Conservation (phyloP, 306 rosid genomes). For the Quercus glauca region DNA sequence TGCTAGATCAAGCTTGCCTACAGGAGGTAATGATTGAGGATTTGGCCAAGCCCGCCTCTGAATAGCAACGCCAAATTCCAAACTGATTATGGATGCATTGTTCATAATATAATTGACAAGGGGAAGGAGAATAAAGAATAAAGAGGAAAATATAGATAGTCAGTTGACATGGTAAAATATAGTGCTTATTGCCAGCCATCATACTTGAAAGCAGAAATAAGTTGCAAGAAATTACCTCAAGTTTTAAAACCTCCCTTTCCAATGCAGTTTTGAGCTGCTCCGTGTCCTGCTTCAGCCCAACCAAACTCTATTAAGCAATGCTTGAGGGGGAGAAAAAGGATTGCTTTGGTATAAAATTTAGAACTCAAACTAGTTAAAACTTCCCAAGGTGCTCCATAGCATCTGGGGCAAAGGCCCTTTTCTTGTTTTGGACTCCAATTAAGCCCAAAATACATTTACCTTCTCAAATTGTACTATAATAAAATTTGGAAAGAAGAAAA, state of each 20-base stretch:
- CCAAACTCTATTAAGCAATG: slow-evolving; percentile 25
- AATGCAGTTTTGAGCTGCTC: slow-evolving; percentile 65
- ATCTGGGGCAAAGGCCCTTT: too few species aligned
- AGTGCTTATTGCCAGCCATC: background rate
- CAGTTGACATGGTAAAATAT: background rate
- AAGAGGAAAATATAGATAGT: background rate
- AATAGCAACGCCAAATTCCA: slow-evolving; percentile 26
- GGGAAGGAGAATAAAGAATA: background rate
- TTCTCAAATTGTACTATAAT: background rate
- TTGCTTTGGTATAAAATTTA: background rate
- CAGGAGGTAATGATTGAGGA: slow-evolving; percentile 48
- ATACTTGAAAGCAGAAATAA: slow-evolving; percentile 1
- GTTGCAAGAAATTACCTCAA: slow-evolving; percentile 56
- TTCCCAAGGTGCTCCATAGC: background rate
- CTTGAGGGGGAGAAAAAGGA: background rate
- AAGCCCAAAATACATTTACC: background rate
- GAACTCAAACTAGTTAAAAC: background rate
- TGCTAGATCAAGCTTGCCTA: slow-evolving; percentile 42
- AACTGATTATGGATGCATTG: slow-evolving; percentile 21
- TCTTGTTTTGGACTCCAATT: background rate
- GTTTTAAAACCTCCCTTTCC: slow-evolving; percentile 60
- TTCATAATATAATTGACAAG: background rate
- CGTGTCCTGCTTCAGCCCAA: slow-evolving; percentile 68
- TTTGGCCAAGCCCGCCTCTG: slow-evolving; percentile 61
- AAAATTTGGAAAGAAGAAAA: background rate